Conservation (phyloP, 164 flowering plant genomes). For the Warburgia ugandensis region DNA sequence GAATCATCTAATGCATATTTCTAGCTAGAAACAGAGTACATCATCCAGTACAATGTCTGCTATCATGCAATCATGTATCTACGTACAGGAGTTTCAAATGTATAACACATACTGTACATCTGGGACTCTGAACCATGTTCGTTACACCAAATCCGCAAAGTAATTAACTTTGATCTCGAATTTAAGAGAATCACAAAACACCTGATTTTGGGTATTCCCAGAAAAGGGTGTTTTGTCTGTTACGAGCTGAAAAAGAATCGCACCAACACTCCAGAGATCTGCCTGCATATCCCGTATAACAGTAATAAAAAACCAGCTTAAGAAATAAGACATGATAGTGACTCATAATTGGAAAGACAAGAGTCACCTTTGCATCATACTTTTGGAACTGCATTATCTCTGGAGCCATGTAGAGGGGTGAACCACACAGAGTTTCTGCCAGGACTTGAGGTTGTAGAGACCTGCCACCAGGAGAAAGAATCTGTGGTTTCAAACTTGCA, state of each 20-base stretch:
- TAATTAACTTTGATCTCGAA: not conserved
- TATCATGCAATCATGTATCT: no score
- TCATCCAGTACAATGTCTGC: no score
- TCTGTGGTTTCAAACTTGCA: not conserved
- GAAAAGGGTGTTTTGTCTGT: constrained; percentile 88
- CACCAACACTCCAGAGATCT: constrained; percentile 99
- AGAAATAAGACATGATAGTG: not conserved
- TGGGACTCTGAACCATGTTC: no score
- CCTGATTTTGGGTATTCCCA: constrained; percentile 93
- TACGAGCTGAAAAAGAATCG: constrained; percentile 89
- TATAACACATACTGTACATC: no score
- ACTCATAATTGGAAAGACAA: not conserved
- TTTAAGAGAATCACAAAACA: constrained; percentile 12
- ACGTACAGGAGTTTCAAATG: no score
- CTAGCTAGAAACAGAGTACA: no score
- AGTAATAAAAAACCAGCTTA: constrained; percentile 4
- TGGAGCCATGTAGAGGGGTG: constrained; percentile 99
- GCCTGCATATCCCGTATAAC: constrained; percentile 57
- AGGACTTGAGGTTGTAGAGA: constrained; percentile 87
- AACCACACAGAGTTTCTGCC: constrained; percentile 98
- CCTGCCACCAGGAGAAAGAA: constrained; percentile 31
- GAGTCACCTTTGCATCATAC: constrained; percentile 94
- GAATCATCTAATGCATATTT: no score
- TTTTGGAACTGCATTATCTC: constrained; percentile 98
- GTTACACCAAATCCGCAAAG: not conserved